Conservation (phyloP, 2,329 filamentous ascomycete genomes). For the Arthrocladium fulminans region DNA sequence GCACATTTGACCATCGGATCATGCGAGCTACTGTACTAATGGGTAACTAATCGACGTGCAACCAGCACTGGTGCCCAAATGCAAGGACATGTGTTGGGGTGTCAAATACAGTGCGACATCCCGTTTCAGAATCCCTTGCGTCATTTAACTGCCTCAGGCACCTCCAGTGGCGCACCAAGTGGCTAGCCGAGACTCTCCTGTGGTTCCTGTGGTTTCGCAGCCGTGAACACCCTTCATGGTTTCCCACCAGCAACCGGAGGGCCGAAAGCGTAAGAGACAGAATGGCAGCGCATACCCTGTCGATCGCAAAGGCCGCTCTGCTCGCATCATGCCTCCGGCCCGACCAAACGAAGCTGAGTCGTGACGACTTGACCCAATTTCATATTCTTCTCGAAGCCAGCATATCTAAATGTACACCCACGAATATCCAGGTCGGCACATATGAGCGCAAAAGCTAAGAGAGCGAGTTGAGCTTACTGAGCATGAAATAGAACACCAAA, state of each 20-base stretch:
- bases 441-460: conserved; percentile 7
- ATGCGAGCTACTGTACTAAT: too few relatives aligned
- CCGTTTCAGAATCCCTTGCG: too few relatives aligned
- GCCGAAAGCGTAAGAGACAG: not conserved
- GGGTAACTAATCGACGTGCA: too few relatives aligned
- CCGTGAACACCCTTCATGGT: not conserved
- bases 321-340: conserved; percentile 63
- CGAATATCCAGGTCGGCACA: conserved; percentile 79
- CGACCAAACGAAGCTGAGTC: conserved; percentile 57
- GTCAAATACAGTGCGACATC: too few relatives aligned
- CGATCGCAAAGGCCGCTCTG: conserved; percentile 72
- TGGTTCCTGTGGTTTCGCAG: too few relatives aligned
- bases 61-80: too few relatives aligned
- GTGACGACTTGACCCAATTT: conserved; percentile 62
- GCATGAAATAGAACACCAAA: conserved; percentile 66
- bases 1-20: too few relatives aligned
- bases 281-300: conserved; percentile 37
- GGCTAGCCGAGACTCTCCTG: too few relatives aligned
- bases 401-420: conserved; percentile 62
- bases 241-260: not conserved
- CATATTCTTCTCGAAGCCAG: conserved; percentile 56
- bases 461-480: conserved; percentile 18
- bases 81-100: too few relatives aligned
- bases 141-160: too few relatives aligned
- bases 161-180: too few relatives aligned